phyloP scores from a whole-genome alignment of 192 early-diverging fungal genomes.

The Geranomyces michiganensis region DNA sequence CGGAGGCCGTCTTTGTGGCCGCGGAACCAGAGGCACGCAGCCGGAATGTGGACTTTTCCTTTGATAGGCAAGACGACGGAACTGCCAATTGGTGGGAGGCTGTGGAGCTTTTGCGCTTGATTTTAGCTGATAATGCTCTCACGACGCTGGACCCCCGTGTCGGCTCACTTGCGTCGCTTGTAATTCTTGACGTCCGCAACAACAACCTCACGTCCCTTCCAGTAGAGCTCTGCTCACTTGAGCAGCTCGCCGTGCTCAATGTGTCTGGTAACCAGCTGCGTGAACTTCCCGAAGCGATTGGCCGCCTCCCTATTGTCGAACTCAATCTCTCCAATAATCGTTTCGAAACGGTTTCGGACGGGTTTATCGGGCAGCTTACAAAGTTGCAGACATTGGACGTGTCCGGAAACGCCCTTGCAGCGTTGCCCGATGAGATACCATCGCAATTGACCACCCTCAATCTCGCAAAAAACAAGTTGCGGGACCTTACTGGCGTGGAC shows the following conservation, averaged over 20 bases:
- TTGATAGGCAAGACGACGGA: conserved; percentile 18
- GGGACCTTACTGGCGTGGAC: conserved; percentile 20
- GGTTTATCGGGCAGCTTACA: not conserved
- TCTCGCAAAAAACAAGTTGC: conserved; percentile 40
- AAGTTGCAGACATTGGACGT: not conserved
- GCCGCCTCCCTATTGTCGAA: conserved; percentile 5
- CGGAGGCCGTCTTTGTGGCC: conserved; percentile 32
- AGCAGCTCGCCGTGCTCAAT: conserved; percentile 39
- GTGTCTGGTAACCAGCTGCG: conserved; percentile 38
- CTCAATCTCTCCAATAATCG: conserved; percentile 38
- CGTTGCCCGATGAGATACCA: not conserved
- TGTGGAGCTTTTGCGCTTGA: conserved; percentile 42
- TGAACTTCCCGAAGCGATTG: conserved; percentile 30
- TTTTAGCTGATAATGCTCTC: conserved; percentile 48
- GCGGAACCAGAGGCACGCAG: not conserved
- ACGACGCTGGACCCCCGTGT: conserved; percentile 39
- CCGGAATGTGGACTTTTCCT: conserved; percentile 8
- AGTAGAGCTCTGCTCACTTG: conserved; percentile 22
- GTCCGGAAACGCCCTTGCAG: not conserved
- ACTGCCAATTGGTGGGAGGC: conserved; percentile 45
- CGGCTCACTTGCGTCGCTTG: conserved; percentile 39
- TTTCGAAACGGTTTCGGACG: not conserved
- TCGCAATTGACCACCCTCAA: conserved; percentile 33
- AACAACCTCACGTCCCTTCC: conserved; percentile 44
- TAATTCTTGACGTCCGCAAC: conserved; percentile 49